Evolutionary conservation across 2,329 filamentous ascomycete species (phyloP), one percentile per base, ranked within the genome.

Genomic region (Parafenestella ontariensis): DNA sequence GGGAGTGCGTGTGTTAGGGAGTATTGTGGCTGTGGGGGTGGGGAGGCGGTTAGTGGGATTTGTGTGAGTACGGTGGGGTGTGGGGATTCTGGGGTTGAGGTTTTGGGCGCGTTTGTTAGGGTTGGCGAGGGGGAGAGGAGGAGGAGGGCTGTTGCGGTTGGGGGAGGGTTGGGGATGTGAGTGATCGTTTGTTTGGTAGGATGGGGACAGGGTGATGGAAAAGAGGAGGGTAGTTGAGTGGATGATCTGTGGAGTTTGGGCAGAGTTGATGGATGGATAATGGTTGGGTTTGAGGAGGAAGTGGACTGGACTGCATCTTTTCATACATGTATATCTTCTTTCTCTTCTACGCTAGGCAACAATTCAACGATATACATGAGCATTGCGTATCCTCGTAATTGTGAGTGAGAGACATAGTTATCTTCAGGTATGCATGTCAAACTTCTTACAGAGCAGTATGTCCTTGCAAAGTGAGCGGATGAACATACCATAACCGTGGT

Each of bases 31-130:
- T 66, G 63, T 50, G 55, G 52, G 3, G 15, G 6, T 31, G 29
- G 5, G 26, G 26, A 1, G 42, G 49, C 54, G 21, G 42, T 26
- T 24, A 52, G 23, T 9, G 64, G 65, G 2, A 55, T 68, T 20
- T 68, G 65, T 59, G 62, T 68, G 15, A 52, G 52, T 42, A 64
- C 60, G 5, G 44, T 49, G 10, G 57, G 65, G 3, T 68, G 65
- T 54, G 65, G 62, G 7, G 55, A 54, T 10, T 21, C 44, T 20
- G 65, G 64, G 1, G 54, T 54, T 1, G 34, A 44, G 24, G 34
- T 52, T n/a, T 39, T 59, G 46, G 62, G 66, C 13, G 46, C 53
- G 3, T 33, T 69, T 44, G 39, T 64, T 1, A 52, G 46, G 6
- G 43, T 62, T 41, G 59, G 52, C 7, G 52, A 61, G 36, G 57